phyloP scores from a whole-genome alignment of 805 yeast genomes.

The Wickerhamomyces bovis region DNA sequence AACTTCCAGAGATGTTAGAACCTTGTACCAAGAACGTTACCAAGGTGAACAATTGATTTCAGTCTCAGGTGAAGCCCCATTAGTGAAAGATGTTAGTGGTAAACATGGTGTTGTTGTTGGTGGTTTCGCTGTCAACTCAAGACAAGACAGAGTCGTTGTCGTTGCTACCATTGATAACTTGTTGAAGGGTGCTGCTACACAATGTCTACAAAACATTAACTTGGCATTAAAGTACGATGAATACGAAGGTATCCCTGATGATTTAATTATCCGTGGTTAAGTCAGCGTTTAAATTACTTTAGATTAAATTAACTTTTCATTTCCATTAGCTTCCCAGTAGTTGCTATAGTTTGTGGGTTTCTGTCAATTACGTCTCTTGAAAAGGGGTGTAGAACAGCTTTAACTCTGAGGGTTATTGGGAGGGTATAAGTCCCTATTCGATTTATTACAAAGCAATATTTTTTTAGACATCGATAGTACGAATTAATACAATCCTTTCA shows the following conservation, averaged over 20 bases:
- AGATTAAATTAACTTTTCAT: neutral
- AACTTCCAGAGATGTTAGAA: conserved; percentile 76
- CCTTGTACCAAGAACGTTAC: conserved; percentile 82
- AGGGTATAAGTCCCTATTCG: too few species aligned
- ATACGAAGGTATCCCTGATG: conserved; percentile 89
- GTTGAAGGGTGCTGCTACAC: conserved; percentile 98
- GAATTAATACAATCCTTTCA: neutral
- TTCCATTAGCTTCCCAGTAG: too few species aligned
- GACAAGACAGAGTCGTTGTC: conserved; percentile 84
- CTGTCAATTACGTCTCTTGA: too few species aligned
- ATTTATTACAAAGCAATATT: conserved; percentile 3
- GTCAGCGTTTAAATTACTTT: too few species aligned
- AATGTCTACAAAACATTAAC: conserved; percentile 94
- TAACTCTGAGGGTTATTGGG: too few species aligned
- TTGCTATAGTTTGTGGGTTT: too few species aligned
- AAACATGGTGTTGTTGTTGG: conserved; percentile 95
- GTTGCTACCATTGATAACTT: conserved; percentile 95
- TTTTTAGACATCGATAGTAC: neutral
- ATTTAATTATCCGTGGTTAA: conserved; percentile 34
- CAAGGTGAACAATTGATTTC: conserved; percentile 81
- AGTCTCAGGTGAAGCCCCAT: conserved; percentile 87
- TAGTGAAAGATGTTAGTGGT: conserved; percentile 85
- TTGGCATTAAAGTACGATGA: conserved; percentile 86
- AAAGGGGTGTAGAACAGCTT: too few species aligned
- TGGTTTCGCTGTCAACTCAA: conserved; percentile 89